Percentiles rank a stretch among this genome's conserved stretches.
Evolutionary conservation across 2,329 filamentous ascomycete species (phyloP).

Genomic region (Aspergillus felis): DNA sequence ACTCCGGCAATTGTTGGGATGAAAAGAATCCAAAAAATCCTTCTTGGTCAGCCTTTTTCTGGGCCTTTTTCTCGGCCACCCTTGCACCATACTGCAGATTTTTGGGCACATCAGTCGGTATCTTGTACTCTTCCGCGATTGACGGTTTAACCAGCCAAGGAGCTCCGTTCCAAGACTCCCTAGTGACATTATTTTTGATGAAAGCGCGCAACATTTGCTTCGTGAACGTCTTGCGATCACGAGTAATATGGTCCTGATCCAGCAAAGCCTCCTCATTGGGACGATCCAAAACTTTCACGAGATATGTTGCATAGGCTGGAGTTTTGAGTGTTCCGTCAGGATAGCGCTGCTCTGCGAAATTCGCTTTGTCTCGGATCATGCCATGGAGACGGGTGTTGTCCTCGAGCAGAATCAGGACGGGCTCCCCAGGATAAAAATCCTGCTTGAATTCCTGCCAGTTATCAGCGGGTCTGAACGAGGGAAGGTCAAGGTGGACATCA

Average conservation of each 20-base stretch:
- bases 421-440: slow-evolving; percentile 87
- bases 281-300: slow-evolving; percentile 68
- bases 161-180: slow-evolving; percentile 92
- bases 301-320: slow-evolving; percentile 70
- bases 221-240: slow-evolving; percentile 88
- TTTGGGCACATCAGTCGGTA: slow-evolving; percentile 79
- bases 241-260: slow-evolving; percentile 74
- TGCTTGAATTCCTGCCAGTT: slow-evolving; percentile 65
- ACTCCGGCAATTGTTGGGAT: slow-evolving; percentile 60
- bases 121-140: slow-evolving; percentile 77
- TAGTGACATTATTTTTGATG: slow-evolving; percentile 87
- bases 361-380: slow-evolving; percentile 78
- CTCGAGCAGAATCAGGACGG: slow-evolving; percentile 68
- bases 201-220: slow-evolving; percentile 92
- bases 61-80: slow-evolving; percentile 70
- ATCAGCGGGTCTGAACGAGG: slow-evolving; percentile 5
- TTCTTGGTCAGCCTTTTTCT: slow-evolving; percentile 54
- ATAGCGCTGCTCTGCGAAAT: slow-evolving; percentile 57
- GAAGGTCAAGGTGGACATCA: slow-evolving; percentile 7
- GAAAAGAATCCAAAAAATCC: slow-evolving; percentile 50
- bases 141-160: slow-evolving; percentile 92
- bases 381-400: slow-evolving; percentile 69
- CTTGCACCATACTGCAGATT: slow-evolving; percentile 80
- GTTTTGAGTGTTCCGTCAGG: slow-evolving; percentile 67
- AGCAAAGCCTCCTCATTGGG: slow-evolving; percentile 71